Evolutionary conservation across 768 basidiomycete genomes (phyloP).

Genomic region (Serendipita indica): DNA sequence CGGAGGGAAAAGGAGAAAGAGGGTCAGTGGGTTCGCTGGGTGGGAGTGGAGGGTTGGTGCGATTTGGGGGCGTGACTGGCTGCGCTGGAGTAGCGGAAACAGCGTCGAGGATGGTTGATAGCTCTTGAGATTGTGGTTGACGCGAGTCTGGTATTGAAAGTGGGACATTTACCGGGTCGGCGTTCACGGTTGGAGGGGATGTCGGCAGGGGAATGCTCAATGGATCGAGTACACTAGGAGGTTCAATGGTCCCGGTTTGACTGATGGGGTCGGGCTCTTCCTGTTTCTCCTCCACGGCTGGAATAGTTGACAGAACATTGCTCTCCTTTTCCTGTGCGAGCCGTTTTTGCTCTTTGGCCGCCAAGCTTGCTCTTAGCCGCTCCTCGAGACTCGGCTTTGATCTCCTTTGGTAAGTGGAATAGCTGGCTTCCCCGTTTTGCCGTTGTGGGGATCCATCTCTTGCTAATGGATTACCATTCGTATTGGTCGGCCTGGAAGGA

Average conservation of each 20-base stretch:
- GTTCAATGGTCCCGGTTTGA: not conserved
- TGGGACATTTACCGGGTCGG: not conserved
- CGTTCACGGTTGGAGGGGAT: constrained; percentile 7
- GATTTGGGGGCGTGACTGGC: too few relatives aligned
- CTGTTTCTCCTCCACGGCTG: too few relatives aligned
- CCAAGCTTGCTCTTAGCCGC: constrained; percentile 52
- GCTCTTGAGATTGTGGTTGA: not conserved
- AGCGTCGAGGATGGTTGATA: not conserved
- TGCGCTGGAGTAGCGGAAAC: too few relatives aligned
- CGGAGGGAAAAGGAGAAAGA: not conserved
- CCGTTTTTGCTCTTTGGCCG: constrained; percentile 40
- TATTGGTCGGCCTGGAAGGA: not conserved
- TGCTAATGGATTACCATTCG: not conserved
- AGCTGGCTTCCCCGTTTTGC: not conserved
- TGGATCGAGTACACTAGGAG: not conserved
- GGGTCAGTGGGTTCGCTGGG: not conserved
- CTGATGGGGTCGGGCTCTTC: too few relatives aligned
- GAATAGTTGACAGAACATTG: constrained; percentile 28
- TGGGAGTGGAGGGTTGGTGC: too few relatives aligned
- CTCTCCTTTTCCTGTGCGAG: constrained; percentile 29
- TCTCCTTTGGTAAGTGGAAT: constrained; percentile 3
- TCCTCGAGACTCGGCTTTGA: constrained; percentile 58
- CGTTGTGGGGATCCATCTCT: too few relatives aligned
- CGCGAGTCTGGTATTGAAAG: not conserved
- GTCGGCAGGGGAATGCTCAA: not conserved